Evolutionary conservation across 257 asterid genomes (phyloP), one percentile per base, ranked within the genome.

Genomic region (Lycium barbarum): DNA sequence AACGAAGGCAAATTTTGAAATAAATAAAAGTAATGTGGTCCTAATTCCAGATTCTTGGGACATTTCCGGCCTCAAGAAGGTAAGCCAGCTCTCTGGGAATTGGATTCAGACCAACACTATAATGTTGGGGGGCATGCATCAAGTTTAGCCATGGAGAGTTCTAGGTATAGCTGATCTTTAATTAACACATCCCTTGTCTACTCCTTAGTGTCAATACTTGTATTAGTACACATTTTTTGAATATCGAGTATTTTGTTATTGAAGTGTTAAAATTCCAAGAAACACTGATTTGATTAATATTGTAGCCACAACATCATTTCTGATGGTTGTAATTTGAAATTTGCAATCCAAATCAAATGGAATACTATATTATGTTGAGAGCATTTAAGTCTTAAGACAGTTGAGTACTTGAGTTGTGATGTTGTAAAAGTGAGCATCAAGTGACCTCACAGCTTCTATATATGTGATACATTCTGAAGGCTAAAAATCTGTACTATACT

Each of bases 61-160:
- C 95, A 97, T 86, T 95, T 97, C 89, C 98, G 91, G 87, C 97
- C 99, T 59, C 98, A 91, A 73, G 97, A 85, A 36, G 96, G 94
- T 85, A 94, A 92, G 84, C 94, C 99, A 40, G 94, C 97, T 83
- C 89, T 97, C 9, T 95, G 98, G 99, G 98, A 97, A 88, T 88
- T 92, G 81, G 95, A 91, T 88, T 93, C 98, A 73, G 99, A 94
- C 85, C 98, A 93, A 86, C 95, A 93, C 86, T 92, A 92, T 87
- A 86, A 86, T 84, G 91, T 88, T 51, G 93, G 95, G 86, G 88
- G 88, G 74, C 97, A 90, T 87, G 92, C 86, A 65, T 88, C 95
- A 54, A 89, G 88, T 84, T 89, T 93, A 76, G 84, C 93, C 8
- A 90, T 78, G 81, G 93, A 90, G 79, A 86, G 58, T 85, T 86